Conservation (phyloP, 495 filamentous ascomycete species). For the Trichodelitschia bisporula region DNA sequence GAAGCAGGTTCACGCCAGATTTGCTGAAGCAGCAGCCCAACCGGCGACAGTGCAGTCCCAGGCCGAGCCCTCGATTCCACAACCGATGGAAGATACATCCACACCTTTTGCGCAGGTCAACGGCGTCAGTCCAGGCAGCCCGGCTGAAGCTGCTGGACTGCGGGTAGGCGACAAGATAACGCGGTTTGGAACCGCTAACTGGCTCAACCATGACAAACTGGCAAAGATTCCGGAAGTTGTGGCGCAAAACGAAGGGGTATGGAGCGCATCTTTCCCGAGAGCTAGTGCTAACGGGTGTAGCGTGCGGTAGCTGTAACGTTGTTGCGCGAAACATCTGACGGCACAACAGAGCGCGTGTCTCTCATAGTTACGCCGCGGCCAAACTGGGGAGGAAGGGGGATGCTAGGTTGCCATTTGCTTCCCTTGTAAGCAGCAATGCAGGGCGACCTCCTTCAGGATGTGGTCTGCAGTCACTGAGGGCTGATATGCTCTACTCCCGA, state of each 20-base stretch:
- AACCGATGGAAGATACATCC: constrained; percentile 23
- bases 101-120: constrained; percentile 86
- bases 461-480: too few relatives aligned
- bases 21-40: constrained; percentile 12
- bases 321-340: too few relatives aligned
- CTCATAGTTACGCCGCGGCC: constrained; percentile 47
- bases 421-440: constrained; percentile 25
- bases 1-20: constrained; percentile 40
- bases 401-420: constrained; percentile 72
- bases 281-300: too few relatives aligned
- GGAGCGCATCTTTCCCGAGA: too few relatives aligned
- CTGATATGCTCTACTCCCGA: too few relatives aligned
- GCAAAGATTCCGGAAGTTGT: constrained; percentile 66
- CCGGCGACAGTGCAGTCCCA: not conserved
- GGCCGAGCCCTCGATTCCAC: not conserved
- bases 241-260: constrained; percentile 69
- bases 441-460: too few relatives aligned
- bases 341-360: constrained; percentile 31
- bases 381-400: constrained; percentile 71
- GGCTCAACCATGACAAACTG: constrained; percentile 64
- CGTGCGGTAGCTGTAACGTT: too few relatives aligned
- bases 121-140: constrained; percentile 50
- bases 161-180: constrained; percentile 60
- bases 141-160: constrained; percentile 64
- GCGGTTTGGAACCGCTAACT: constrained; percentile 61